Evolutionary conservation across 2,329 filamentous ascomycete genomes (phyloP).

Genomic region (Sclerotinia sclerotiorum): DNA sequence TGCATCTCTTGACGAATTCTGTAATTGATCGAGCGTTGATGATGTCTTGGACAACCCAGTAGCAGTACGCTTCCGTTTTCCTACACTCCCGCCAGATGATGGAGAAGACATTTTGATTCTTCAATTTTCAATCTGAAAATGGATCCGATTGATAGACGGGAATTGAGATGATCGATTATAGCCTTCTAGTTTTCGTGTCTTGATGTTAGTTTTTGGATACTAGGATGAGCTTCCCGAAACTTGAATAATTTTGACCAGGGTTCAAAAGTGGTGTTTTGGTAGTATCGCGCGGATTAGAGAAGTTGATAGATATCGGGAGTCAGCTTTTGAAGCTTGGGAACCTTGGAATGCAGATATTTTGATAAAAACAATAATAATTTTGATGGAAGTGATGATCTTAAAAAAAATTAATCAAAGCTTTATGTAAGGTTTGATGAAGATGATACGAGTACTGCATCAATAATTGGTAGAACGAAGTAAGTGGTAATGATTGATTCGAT

Average conservation of each 20-base stretch:
- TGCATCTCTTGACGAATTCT: constrained; percentile 76
- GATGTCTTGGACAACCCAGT: constrained; percentile 51
- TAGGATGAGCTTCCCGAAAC: constrained; percentile 2
- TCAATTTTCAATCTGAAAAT: constrained; percentile 3
- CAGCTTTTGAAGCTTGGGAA: background rate
- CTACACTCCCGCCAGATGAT: constrained; percentile 41
- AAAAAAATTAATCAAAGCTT: constrained; percentile 3
- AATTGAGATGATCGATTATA: background rate
- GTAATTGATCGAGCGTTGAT: constrained; percentile 56
- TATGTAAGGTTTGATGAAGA: constrained; percentile 1
- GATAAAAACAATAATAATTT: background rate
- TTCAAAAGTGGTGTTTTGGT: background rate
- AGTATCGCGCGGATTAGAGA: background rate
- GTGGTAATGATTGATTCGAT: background rate
- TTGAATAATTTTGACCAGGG: constrained; percentile 18
- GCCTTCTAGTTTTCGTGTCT: constrained; percentile 9
- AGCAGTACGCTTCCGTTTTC: constrained; percentile 78
- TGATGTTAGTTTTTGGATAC: background rate
- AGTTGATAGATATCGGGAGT: background rate
- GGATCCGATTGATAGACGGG: constrained; percentile 3
- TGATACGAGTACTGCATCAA: background rate
- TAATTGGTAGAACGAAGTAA: background rate
- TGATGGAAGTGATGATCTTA: background rate
- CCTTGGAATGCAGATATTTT: background rate
- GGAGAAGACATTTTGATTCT: constrained; percentile 40